Percentiles rank a stretch among this genome's conserved stretches.
Conservation (phyloP, 306 rosid genomes). For the Lupinus albus region DNA sequence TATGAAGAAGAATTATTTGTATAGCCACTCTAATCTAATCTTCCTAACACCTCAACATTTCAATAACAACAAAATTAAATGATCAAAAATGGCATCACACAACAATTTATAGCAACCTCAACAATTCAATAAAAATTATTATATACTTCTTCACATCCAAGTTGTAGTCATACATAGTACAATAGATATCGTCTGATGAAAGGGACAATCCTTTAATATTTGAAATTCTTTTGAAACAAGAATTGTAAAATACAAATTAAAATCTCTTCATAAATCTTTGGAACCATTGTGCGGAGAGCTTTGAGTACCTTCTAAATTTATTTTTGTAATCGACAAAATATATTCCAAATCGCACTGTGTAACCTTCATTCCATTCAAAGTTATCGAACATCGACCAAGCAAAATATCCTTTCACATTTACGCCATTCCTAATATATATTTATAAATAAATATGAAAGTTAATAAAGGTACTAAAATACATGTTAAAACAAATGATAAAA, state of each 20-base stretch:
- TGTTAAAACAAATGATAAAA: neutral
- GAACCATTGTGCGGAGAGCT: conserved; percentile 53
- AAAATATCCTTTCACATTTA: conserved; percentile 58
- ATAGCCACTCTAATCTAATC: too few relatives aligned
- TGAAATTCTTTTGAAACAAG: neutral
- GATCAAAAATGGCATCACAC: too few relatives aligned
- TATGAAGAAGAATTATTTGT: too few relatives aligned
- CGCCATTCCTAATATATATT: conserved; percentile 43
- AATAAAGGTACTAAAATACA: neutral
- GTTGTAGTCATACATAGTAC: too few relatives aligned
- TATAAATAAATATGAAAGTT: too few relatives aligned
- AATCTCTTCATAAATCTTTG: conserved; percentile 38
- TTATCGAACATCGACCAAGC: conserved; percentile 64
- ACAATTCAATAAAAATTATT: too few relatives aligned
- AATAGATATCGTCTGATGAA: too few relatives aligned
- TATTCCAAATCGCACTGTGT: conserved; percentile 48
- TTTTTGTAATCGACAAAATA: conserved; percentile 47
- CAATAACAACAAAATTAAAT: too few relatives aligned
- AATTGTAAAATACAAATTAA: neutral
- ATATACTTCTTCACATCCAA: too few relatives aligned
- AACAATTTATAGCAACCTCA: too few relatives aligned
- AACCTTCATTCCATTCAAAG: conserved; percentile 58
- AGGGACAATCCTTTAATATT: too few relatives aligned
- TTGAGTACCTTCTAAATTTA: conserved; percentile 42
- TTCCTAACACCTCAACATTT: too few relatives aligned